Evolutionary conservation across 192 early-diverging fungal genomes (phyloP).

Genomic region (Fimicolochytrium jonesii): DNA sequence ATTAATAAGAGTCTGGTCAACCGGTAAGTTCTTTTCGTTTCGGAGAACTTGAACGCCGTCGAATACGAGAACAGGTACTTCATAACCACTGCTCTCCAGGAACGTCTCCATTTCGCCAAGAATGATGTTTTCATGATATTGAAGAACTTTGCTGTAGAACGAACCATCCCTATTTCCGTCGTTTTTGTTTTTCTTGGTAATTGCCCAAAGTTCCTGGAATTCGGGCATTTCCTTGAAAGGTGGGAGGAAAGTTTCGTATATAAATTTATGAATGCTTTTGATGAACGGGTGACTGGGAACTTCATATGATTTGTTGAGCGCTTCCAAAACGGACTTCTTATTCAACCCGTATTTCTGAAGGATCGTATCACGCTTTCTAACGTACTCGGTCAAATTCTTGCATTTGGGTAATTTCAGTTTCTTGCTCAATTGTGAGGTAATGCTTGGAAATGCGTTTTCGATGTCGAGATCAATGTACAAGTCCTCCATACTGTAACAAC

Average conservation of each 20-base stretch:
- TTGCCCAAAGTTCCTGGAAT: neutral
- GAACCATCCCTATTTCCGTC: neutral
- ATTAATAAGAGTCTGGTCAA: neutral
- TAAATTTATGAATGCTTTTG: neutral
- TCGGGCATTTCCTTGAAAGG: neutral
- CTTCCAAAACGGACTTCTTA: neutral
- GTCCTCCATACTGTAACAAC: neutral
- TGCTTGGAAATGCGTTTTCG: neutral
- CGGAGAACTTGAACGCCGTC: neutral
- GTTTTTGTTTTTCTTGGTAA: neutral
- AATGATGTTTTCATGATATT: neutral
- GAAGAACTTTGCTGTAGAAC: neutral
- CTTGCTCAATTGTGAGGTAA: neutral
- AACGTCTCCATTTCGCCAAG: neutral
- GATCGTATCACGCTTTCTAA: neutral
- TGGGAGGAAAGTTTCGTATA: neutral
- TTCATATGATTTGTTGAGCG: neutral
- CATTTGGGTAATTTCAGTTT: neutral
- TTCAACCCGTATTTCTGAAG: neutral
- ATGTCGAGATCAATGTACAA: neutral
- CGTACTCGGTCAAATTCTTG: neutral
- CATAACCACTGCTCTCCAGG: neutral
- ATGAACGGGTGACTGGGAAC: neutral
- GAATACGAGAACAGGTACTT: neutral
- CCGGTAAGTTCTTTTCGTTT: neutral